Base-by-base conservation (phyloP, 208 protist genomes). In the Porcisia hertigi region DNA sequence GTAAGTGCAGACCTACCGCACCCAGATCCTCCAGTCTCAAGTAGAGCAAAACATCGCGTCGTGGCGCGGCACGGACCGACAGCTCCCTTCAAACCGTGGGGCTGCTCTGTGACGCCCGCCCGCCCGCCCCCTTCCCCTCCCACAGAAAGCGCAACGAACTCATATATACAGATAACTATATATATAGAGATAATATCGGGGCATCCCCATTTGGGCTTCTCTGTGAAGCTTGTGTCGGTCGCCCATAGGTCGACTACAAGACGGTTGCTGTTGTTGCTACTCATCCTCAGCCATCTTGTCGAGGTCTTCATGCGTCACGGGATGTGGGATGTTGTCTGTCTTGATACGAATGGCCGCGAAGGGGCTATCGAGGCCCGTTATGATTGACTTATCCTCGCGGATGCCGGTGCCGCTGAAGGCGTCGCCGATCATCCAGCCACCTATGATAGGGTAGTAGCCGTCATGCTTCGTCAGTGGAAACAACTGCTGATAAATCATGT, bases 401-500 rank as follows among this genome's bases (percentile, higher is more conserved):
- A 97, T 84, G 53, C 91, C 92, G 0, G 86, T 94, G 23, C 94
- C 94, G 66, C 87, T 86, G 80, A 90, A 94, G 41, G 79, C 82
- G 64, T 95, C 92, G 23, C 94, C 92, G 53, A 97, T 83, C 77
- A 97, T 90, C 94, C 94, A 97, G 14, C 83, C 89, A 36, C 94
- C 94, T n/a, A 97, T 73, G 73, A 96, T 97, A 53, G 90, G 83
- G 85, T 96, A 94, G 84, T 94, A 96, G 67, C 79, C 94, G 25
- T 95, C 92, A 60, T 88, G 84, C 81, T 87, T 73, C 34, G 84
- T 85, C 52, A 96, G 71, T 5, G 69, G 60, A 71, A 95, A 96
- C 12, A 96, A 86, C 76, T 96, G 84, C 76, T 97, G 94, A 72
- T 96, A 97, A 58, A 97, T 85, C 84, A 96, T 88, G 64, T 93